Percentiles rank a stretch among this genome's conserved stretches.
phyloP scores from a whole-genome alignment of 1,284 basidiomycete species.

The Malassezia arunalokei region DNA sequence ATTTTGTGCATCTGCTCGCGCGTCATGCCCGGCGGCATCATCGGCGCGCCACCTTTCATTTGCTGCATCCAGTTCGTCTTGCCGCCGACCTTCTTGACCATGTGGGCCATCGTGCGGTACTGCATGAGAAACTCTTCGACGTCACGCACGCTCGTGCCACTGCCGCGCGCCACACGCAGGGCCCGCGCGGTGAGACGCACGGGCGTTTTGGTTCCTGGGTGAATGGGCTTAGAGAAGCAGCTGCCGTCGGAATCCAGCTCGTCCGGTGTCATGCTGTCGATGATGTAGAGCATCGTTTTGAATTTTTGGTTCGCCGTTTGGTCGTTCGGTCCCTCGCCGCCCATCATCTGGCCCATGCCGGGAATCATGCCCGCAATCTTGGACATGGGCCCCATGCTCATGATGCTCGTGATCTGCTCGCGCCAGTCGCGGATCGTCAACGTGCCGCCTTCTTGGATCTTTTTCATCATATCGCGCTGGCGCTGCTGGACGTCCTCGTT shows the following conservation, averaged over 20 bases:
- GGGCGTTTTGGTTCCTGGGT: conserved; percentile 12
- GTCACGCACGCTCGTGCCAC: conserved; percentile 89
- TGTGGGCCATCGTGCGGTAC: conserved; percentile 29
- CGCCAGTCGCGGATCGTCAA: conserved; percentile 93
- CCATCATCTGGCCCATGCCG: conserved; percentile 74
- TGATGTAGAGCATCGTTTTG: conserved; percentile 98
- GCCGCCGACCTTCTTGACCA: conserved; percentile 87
- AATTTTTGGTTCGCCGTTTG: conserved; percentile 74
- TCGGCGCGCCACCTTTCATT: conserved; percentile 34
- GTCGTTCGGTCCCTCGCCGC: conserved; percentile 57
- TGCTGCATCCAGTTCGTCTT: conserved; percentile 59
- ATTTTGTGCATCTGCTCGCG: conserved; percentile 40
- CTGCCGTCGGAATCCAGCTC: conserved; percentile 91
- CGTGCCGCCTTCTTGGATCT: conserved; percentile 80
- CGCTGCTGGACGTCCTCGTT: conserved; percentile 60
- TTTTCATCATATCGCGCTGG: conserved; percentile 96
- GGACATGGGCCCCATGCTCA: conserved; percentile 96
- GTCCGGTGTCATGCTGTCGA: conserved; percentile 84
- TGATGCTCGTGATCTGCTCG: conserved; percentile 91
- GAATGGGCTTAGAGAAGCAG: conserved; percentile 29
- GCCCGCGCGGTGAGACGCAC: conserved; percentile 41
- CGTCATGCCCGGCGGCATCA: conserved; percentile 40
- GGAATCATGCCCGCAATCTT: conserved; percentile 99
- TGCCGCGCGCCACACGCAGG: conserved; percentile 77
- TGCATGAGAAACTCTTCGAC: conserved; percentile 81